Evolutionary conservation across 2,329 filamentous ascomycete species (phyloP).

Genomic region (Colletotrichum magnum): DNA sequence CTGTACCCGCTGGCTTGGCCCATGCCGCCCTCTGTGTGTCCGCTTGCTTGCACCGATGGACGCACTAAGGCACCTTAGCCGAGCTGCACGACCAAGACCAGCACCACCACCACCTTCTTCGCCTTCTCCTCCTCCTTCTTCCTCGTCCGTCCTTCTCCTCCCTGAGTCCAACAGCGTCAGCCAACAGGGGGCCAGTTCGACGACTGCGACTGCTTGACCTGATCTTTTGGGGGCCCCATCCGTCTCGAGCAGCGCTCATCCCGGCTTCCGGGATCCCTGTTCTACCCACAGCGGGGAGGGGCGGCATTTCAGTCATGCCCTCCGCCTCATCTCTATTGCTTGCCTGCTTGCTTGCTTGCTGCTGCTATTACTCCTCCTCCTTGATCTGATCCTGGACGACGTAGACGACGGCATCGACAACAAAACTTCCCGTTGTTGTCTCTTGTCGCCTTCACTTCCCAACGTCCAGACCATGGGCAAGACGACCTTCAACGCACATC

Average conservation of each 20-base stretch:
- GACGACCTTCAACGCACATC: conserved; percentile 28
- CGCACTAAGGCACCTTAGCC: conserved; percentile 18
- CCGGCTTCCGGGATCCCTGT: conserved; percentile 33
- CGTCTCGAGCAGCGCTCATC: conserved; percentile 33
- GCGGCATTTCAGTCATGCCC: conserved; percentile 40
- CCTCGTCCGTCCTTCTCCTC: background rate
- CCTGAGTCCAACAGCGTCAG: background rate
- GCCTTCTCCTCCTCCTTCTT: no score
- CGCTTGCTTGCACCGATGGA: conserved; percentile 14
- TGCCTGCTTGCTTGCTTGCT: conserved; percentile 8
- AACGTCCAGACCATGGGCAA: conserved; percentile 34
- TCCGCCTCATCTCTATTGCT: conserved; percentile 34
- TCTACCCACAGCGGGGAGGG: conserved; percentile 33
- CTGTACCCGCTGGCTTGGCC: conserved; percentile 29
- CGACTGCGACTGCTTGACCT: background rate
- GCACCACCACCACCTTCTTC: background rate
- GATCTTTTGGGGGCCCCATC: background rate
- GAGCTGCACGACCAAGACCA: conserved; percentile 25
- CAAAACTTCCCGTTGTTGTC: conserved; percentile 4
- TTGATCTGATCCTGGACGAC: conserved; percentile 10
- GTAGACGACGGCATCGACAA: conserved; percentile 24
- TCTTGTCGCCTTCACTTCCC: background rate
- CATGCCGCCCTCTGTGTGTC: conserved; percentile 19
- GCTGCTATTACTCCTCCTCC: conserved; percentile 7
- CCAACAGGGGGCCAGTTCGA: no score